Conservation (phyloP, 257 asterid genomes). For the Nicotiana tabacum region DNA sequence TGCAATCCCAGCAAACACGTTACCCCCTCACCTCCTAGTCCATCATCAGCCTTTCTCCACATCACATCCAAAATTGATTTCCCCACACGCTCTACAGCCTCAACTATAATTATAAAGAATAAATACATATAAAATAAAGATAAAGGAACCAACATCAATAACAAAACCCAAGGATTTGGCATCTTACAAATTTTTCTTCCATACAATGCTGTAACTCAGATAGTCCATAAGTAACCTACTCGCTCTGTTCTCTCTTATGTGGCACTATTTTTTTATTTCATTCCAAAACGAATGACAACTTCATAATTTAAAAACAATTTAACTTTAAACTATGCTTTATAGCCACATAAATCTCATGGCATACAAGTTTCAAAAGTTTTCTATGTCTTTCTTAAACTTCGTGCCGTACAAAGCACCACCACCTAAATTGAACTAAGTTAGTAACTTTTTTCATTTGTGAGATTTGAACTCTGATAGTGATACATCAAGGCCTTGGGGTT, state of each 20-base stretch:
- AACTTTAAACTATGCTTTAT: not conserved
- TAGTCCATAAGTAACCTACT: not conserved
- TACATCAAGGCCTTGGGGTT: not conserved
- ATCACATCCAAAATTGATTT: conserved; percentile 11
- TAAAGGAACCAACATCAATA: conserved; percentile 2
- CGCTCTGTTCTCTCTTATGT: not conserved
- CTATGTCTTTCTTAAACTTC: too few species aligned
- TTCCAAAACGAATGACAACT: not conserved
- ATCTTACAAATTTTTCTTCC: conserved; percentile 8
- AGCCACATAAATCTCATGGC: not conserved
- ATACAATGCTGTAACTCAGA: not conserved
- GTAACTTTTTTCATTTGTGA: not conserved
- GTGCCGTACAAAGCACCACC: too few species aligned
- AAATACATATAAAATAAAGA: not conserved
- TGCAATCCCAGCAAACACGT: not conserved
- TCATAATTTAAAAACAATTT: not conserved
- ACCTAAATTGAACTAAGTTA: not conserved
- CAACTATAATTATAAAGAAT: not conserved
- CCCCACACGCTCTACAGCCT: conserved; percentile 26
- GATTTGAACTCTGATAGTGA: not conserved
- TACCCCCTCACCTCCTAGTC: not conserved
- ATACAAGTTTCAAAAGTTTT: not conserved
- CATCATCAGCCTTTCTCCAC: not conserved
- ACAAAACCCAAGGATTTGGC: conserved; percentile 12
- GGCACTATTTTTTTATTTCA: not conserved